Evolutionary conservation across 345 rosid genomes (phyloP).

Genomic region (Citrus sp.): DNA sequence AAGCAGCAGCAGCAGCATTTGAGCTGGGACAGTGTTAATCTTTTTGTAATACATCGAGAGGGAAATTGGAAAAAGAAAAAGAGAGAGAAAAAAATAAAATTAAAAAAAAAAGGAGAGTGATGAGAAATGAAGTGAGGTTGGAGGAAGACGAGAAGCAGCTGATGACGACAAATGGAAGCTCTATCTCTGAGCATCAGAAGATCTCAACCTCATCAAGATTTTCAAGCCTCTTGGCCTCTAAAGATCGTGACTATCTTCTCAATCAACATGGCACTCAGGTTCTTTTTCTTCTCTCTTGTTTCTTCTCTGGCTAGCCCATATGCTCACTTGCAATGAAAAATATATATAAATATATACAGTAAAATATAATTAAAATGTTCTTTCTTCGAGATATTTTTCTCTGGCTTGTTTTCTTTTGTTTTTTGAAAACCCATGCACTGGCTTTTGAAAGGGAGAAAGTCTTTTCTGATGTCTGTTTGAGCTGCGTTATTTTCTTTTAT

Average conservation of each 20-base stretch:
- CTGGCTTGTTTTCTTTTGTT: not conserved
- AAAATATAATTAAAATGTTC: not conserved
- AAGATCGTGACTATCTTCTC: slow-evolving; percentile 54
- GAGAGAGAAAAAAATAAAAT: not conserved
- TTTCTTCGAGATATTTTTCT: too few relatives aligned
- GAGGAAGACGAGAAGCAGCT: not conserved
- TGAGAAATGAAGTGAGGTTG: slow-evolving; percentile 15
- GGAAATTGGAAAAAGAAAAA: not conserved
- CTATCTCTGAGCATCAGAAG: not conserved
- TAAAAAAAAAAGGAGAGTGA: slow-evolving; percentile 2
- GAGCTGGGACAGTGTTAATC: not conserved
- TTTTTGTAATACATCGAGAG: not conserved
- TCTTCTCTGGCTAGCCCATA: not conserved
- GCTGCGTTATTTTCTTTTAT: not conserved
- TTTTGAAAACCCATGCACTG: not conserved
- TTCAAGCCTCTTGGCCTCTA: slow-evolving; percentile 39
- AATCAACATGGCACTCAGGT: slow-evolving; percentile 40
- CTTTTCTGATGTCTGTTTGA: not conserved
- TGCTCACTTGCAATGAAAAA: not conserved
- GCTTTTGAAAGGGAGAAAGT: too few relatives aligned
- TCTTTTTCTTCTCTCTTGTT: not conserved
- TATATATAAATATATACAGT: not conserved
- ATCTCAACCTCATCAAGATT: slow-evolving; percentile 27
- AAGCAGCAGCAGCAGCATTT: not conserved
- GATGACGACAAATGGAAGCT: slow-evolving; percentile 10